Conservation (phyloP, 371 early-diverging fungal species). For the Choanephora cucurbitarum region DNA sequence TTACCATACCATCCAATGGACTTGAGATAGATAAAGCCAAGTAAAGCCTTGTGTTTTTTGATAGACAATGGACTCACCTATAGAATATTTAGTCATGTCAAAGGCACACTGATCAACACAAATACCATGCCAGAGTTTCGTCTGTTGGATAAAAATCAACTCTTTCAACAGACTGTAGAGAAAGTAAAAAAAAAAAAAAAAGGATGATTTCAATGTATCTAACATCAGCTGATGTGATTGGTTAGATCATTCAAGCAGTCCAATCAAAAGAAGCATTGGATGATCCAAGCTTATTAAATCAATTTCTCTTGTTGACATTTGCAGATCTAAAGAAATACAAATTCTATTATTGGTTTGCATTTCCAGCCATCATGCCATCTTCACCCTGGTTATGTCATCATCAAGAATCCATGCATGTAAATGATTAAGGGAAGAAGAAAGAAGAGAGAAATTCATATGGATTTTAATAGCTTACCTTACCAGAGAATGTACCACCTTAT, state of each 20-base stretch:
- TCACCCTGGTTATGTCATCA: slow-evolving; percentile 25
- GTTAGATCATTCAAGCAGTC: slow-evolving; percentile 73
- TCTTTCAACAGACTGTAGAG: slow-evolving; percentile 63
- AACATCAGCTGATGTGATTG: too few relatives aligned
- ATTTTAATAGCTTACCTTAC: neutral
- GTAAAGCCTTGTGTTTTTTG: slow-evolving; percentile 22
- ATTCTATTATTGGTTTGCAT: slow-evolving; percentile 93
- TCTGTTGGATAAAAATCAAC: slow-evolving; percentile 67
- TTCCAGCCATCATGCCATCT: slow-evolving; percentile 74
- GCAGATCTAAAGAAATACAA: slow-evolving; percentile 93
- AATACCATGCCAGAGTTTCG: slow-evolving; percentile 94
- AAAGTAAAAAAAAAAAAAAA: slow-evolving; percentile 44
- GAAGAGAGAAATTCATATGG: too few relatives aligned
- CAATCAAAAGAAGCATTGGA: slow-evolving; percentile 60
- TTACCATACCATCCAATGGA: slow-evolving; percentile 38
- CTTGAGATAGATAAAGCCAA: slow-evolving; percentile 25
- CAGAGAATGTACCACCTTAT: neutral
- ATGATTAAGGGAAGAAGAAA: too few relatives aligned
- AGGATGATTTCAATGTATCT: neutral
- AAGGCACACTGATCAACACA: slow-evolving; percentile 76
- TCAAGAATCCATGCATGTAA: neutral
- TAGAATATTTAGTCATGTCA: slow-evolving; percentile 25
- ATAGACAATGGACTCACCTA: slow-evolving; percentile 4
- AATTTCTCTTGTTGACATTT: slow-evolving; percentile 80
- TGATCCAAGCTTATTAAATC: slow-evolving; percentile 62